Base-by-base conservation (phyloP, 495 filamentous ascomycete genomes). In the Letharia columbiana region DNA sequence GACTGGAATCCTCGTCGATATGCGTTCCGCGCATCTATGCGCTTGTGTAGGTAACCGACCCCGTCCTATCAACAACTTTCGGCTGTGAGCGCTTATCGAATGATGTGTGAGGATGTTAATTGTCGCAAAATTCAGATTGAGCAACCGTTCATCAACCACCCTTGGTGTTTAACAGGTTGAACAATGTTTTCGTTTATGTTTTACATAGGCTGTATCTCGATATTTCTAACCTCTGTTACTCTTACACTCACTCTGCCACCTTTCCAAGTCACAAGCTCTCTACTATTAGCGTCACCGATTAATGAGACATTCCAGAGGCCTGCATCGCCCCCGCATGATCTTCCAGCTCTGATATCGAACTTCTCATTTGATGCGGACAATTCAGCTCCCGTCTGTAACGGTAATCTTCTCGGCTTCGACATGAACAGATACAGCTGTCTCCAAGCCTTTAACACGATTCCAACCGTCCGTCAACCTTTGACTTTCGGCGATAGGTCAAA, bases 351-450 rank as follows among this genome's bases (percentile, higher is more conserved):
- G 28, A 12, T 15, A 54, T 12, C 28, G 11, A 54, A 54, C 11
- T 15, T 5, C 28, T 33, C 50, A 4, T 28, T 54, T 6, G 28
- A 31, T 7, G 23, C 8, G 11, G 47, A 8, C 9, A 0, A 31
- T 52, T 8, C 33, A 57, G 5, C 2, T 17, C 54, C 54, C 4
- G 18, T 57, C 17, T 57, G 54, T 17, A 11, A 57, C 9, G 54
- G 54, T n/a, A 20, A 10, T 17, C 54, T 57, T 15, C 33, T 57
- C 31, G 54, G 54, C 54, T 57, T 37, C 33, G 54, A 57, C 7
- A 57, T 57, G 54, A 57, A 57, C 54, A 18, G 31, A 18, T 37
- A 57, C 54, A 57, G 54, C 54, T 57, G 54, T 23, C 31, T 57
- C 15, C 54, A 57, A 37, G 54, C 54, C 54, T 57, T 13, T 33